Conservation (phyloP, 768 basidiomycete genomes). For the Lactarius psammicola region DNA sequence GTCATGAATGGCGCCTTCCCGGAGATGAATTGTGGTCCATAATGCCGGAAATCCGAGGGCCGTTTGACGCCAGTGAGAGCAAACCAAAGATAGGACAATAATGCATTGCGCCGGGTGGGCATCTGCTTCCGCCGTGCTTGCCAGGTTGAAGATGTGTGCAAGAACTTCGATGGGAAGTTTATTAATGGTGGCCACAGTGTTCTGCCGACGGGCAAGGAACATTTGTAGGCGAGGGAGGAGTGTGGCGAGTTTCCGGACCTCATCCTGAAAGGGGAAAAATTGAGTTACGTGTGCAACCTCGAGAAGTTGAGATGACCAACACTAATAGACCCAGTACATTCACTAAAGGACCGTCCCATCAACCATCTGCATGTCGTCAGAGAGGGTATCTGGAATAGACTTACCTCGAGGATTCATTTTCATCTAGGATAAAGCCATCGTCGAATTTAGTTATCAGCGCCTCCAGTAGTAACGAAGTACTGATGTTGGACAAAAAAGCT, state of each 20-base stretch:
- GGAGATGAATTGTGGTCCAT: slow-evolving; percentile 29
- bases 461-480: slow-evolving; percentile 18
- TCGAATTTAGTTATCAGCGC: slow-evolving; percentile 24
- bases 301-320: slow-evolving; percentile 7
- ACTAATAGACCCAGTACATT: slow-evolving; percentile 4
- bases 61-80: slow-evolving; percentile 29
- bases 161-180: slow-evolving; percentile 26
- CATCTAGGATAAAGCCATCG: slow-evolving; percentile 16
- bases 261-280: slow-evolving; percentile 14
- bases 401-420: slow-evolving; percentile 13
- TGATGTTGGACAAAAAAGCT: slow-evolving; percentile 20
- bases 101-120: slow-evolving; percentile 21
- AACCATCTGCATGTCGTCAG: background rate
- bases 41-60: slow-evolving; percentile 27
- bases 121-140: slow-evolving; percentile 15
- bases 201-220: slow-evolving; percentile 24
- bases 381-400: slow-evolving; percentile 2
- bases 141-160: slow-evolving; percentile 24
- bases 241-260: slow-evolving; percentile 20
- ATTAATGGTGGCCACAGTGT: slow-evolving; percentile 19
- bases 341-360: slow-evolving; percentile 3
- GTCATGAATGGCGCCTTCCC: slow-evolving; percentile 27
- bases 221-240: slow-evolving; percentile 28
- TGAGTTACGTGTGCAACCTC: background rate
- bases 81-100: slow-evolving; percentile 27